These are phyloP conservation scores for Litsea cubeba DNA, from an alignment of 164 flowering plant species.

Conservation along the genomic window DNA sequence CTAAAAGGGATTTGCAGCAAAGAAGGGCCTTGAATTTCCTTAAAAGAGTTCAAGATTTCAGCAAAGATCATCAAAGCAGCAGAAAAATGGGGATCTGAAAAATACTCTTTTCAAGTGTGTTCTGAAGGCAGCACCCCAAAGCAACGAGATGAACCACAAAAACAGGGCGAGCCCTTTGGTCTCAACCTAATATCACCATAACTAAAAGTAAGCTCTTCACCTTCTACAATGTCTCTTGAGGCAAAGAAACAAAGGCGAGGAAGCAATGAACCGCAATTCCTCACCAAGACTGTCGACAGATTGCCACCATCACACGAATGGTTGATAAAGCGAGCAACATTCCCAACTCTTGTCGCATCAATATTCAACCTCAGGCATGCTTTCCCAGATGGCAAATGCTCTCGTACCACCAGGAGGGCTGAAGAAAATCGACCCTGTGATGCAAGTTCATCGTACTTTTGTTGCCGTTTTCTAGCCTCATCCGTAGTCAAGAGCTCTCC, in stretches of 20 bases:
- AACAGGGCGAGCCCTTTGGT: constrained; percentile 51
- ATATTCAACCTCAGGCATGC: constrained; percentile 82
- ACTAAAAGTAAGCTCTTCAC: constrained; percentile 84
- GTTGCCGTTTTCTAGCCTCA: constrained; percentile 74
- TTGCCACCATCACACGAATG: constrained; percentile 97
- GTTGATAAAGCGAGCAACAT: constrained; percentile 79
- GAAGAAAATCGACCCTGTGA: constrained; percentile 35
- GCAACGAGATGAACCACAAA: constrained; percentile 70
- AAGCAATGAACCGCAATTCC: constrained; percentile 59
- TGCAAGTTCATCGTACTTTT: constrained; percentile 51
- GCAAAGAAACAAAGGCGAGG: constrained; percentile 90
- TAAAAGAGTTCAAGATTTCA: no score
- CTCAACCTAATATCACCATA: constrained; percentile 58
- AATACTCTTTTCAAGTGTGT: constrained; percentile 33
- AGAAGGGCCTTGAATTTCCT: no score
- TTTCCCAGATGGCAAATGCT: constrained; percentile 87
- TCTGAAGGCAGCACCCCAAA: constrained; percentile 76
- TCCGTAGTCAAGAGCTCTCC: constrained; percentile 82
- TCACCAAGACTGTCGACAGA: constrained; percentile 51
- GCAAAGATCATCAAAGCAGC: neutral
- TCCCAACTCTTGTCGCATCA: constrained; percentile 81
- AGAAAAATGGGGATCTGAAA: neutral
- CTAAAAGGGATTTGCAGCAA: no score
- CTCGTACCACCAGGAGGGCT: constrained; percentile 84
- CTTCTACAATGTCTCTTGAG: constrained; percentile 55